Base-by-base conservation (phyloP, 106 monocot species). In the Agapanthus africanus region DNA sequence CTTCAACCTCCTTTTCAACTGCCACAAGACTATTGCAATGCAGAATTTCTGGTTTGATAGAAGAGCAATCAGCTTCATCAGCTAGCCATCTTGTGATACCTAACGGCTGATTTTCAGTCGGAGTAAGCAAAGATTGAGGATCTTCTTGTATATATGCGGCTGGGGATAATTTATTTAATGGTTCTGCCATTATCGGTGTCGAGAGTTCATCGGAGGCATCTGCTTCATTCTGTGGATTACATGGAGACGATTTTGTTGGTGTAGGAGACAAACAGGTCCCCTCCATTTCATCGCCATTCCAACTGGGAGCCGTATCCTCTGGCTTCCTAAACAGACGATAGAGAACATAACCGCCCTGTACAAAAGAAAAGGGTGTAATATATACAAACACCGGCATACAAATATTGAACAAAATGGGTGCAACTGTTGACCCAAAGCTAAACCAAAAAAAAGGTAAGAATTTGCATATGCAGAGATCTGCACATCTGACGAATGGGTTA, bases 321-420 rank as follows among this genome's bases (percentile, higher is more conserved):
- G 66, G 18, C 66, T 85, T 89, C 54, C 67, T 82, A 68, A 89
- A 89, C 28, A 89, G 62, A 28, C 82, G 79, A 63, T 85, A 89
- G 28, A 89, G 85, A 75, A 89, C 84, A 70, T 78, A 89, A 68
- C 82, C 79, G 66, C 82, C 89, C 84, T 88, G 59, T 23, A 75
- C n/a, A n/a, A n/a, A n/a, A n/a, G n/a, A n/a, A n/a, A n/a, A n/a
- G n/a, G n/a, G n/a, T n/a, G n/a, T n/a, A n/a, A n/a, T n/a, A n/a
- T n/a, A n/a, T n/a, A n/a, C n/a, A n/a, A n/a, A n/a, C n/a, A n/a
- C n/a, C n/a, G n/a, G n/a, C n/a, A n/a, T n/a, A n/a, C n/a, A n/a
- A n/a, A n/a, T n/a, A n/a, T n/a, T n/a, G n/a, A n/a, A n/a, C n/a
- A n/a, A n/a, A n/a, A n/a, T n/a, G n/a, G n/a, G n/a, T n/a, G n/a